phyloP scores from a whole-genome alignment of 306 rosid genomes.

The Vigna nakashimae region DNA sequence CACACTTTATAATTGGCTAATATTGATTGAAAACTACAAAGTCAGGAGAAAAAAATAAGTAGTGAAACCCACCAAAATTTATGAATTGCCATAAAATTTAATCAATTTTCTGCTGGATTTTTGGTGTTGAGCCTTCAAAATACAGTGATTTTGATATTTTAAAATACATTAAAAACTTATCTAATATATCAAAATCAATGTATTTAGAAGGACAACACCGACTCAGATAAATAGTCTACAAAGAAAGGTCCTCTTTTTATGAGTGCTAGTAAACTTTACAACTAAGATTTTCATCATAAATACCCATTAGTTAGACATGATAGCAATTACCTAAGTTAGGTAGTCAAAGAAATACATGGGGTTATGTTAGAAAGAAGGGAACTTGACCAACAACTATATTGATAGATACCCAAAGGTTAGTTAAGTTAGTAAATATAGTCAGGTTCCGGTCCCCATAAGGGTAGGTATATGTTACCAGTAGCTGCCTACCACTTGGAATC shows the following conservation, averaged over 20 bases:
- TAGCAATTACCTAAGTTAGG: not conserved
- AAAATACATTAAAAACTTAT: no score
- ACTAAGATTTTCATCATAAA: not conserved
- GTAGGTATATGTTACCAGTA: not conserved
- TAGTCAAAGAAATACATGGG: not conserved
- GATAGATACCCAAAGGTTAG: not conserved
- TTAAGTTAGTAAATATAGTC: not conserved
- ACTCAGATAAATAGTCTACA: not conserved
- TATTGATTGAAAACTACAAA: no score
- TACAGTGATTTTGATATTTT: no score
- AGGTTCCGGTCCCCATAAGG: not conserved
- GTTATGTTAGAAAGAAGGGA: not conserved
- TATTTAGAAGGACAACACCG: no score
- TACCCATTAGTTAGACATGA: not conserved
- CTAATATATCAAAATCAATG: no score
- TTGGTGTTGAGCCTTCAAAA: no score
- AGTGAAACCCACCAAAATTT: no score
- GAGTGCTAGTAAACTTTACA: constrained; percentile 21
- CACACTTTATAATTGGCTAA: no score
- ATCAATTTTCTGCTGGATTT: no score
- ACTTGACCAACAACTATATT: not conserved
- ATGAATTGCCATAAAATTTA: no score
- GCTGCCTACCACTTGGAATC: not conserved
- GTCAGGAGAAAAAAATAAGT: no score
- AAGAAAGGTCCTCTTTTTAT: not conserved